phyloP scores from a whole-genome alignment of 1,284 basidiomycete genomes.

The Trametes versicolor region DNA sequence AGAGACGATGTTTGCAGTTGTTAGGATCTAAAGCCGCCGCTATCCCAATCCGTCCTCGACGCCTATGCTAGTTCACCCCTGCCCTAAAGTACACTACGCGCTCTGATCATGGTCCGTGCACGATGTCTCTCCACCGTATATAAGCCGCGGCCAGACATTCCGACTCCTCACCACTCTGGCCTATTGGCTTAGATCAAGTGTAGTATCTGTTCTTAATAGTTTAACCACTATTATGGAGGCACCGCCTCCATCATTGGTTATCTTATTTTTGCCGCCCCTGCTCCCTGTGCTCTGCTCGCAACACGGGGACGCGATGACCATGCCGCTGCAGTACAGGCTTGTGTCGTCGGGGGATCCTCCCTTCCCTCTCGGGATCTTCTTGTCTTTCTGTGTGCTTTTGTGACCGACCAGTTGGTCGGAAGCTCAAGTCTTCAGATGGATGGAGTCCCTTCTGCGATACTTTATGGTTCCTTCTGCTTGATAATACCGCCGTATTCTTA shows the following conservation, averaged over 20 bases:
- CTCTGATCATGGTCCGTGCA: constrained; percentile 4
- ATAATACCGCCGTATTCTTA: too few species aligned
- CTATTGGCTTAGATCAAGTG: constrained; percentile 97
- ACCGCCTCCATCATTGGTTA: constrained; percentile 41
- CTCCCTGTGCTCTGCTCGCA: constrained; percentile 28
- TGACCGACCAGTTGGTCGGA: constrained; percentile 16
- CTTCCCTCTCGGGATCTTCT: constrained; percentile 3
- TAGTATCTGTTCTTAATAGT: constrained; percentile 93
- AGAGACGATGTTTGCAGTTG: constrained; percentile 8
- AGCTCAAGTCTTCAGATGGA: constrained; percentile 19
- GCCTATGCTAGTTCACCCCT: background rate
- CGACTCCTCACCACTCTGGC: constrained; percentile 79
- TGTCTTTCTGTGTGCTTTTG: constrained; percentile 26
- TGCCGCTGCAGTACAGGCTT: constrained; percentile 27
- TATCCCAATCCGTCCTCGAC: background rate
- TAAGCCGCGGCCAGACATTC: background rate
- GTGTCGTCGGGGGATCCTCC: constrained; percentile 25
- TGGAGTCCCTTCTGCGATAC: too few species aligned
- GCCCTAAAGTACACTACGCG: background rate
- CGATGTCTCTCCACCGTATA: constrained; percentile 3
- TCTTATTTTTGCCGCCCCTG: constrained; percentile 32
- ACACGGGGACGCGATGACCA: constrained; percentile 28
- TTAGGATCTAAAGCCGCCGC: constrained; percentile 15
- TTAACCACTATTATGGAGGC: constrained; percentile 74
- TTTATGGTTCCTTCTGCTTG: too few species aligned